These are phyloP conservation scores for Heritiera littoralis DNA, from an alignment of 345 rosid genomes.

Conservation along the genomic window DNA sequence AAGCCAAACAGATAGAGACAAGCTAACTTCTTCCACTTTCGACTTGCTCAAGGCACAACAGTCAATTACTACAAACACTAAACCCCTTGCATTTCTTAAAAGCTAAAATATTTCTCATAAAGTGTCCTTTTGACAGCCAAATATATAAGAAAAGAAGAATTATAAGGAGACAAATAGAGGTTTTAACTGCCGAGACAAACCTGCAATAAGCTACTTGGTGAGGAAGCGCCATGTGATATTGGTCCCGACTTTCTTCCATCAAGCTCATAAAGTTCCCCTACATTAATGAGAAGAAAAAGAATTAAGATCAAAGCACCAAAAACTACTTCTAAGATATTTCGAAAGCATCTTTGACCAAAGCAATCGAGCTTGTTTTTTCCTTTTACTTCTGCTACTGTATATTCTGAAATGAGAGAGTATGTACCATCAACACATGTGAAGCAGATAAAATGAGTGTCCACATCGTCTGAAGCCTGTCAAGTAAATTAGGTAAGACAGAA, in stretches of 20 bases:
- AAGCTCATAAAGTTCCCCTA: conserved; percentile 87
- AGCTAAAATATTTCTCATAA: not conserved
- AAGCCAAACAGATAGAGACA: not conserved
- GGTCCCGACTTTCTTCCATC: conserved; percentile 90
- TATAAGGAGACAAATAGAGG: not conserved
- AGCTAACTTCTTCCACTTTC: not conserved
- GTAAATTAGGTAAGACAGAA: conserved; percentile 5
- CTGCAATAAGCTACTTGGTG: conserved; percentile 69
- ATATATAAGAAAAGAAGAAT: not conserved
- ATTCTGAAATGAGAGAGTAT: not conserved
- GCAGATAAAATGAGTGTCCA: conserved; percentile 80
- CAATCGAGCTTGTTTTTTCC: not conserved
- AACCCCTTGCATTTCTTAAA: not conserved
- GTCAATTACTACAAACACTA: not conserved
- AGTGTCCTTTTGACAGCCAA: not conserved
- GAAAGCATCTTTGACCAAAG: not conserved
- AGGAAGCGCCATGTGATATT: conserved; percentile 70
- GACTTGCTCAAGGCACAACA: not conserved
- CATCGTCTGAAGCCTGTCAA: conserved; percentile 68
- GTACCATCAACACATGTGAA: conserved; percentile 82
- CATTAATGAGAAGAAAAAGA: not conserved
- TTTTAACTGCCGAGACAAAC: conserved; percentile 31
- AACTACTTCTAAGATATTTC: not conserved
- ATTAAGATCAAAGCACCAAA: not conserved
- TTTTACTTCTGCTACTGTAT: not conserved